Evolutionary conservation across 1,284 basidiomycete genomes (phyloP).

Genomic region (Coriolopsis trogii): DNA sequence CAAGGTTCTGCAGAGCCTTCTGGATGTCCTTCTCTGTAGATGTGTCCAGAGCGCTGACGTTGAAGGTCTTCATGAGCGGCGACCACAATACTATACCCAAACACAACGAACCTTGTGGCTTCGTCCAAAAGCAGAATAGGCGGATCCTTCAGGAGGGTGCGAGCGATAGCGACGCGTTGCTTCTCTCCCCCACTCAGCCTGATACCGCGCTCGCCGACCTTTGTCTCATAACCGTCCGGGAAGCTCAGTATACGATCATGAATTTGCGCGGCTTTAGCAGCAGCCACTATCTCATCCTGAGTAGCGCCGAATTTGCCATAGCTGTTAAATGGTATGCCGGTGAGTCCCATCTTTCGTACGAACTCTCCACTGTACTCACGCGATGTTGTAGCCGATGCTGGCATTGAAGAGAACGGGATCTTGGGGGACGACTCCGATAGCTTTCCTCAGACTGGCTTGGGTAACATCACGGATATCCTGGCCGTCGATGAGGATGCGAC

Average conservation of each 20-base stretch:
- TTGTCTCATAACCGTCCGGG: conserved; percentile 82
- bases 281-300: conserved; percentile 70
- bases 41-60: conserved; percentile 73
- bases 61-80: conserved; percentile 16
- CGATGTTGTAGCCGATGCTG: conserved; percentile 78
- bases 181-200: conserved; percentile 82
- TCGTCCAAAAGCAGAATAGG: conserved; percentile 85
- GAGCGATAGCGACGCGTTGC: conserved; percentile 85
- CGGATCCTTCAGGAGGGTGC: conserved; percentile 85
- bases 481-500: conserved; percentile 79
- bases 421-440: conserved; percentile 85
- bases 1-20: conserved; percentile 75
- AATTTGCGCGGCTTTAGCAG: conserved; percentile 79
- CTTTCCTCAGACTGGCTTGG: conserved; percentile 74
- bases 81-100: conserved; percentile 1
- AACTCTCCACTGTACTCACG: conserved; percentile 38
- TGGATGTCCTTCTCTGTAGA: conserved; percentile 87
- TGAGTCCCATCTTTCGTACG: neutral
- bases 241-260: conserved; percentile 80
- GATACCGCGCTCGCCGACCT: conserved; percentile 83
- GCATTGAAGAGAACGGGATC: conserved; percentile 86
- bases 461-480: conserved; percentile 87
- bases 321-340: conserved; percentile 33
- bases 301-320: conserved; percentile 74
- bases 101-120: conserved; percentile 61